Conservation (phyloP, 2,329 filamentous ascomycete species). For the Claviceps fusiformis region DNA sequence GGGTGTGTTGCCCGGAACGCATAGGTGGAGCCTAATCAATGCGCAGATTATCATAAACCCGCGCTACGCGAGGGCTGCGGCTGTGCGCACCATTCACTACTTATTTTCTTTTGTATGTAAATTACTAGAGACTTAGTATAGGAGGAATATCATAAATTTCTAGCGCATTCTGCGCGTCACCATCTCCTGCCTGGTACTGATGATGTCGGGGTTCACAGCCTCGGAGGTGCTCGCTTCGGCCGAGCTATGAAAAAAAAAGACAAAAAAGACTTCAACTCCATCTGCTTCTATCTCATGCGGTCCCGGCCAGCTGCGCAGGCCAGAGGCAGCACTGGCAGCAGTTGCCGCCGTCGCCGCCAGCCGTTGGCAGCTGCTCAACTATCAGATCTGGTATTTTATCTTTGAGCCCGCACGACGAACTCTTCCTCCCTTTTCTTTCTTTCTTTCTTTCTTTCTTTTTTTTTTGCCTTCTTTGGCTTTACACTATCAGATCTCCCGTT, state of each 20-base stretch:
- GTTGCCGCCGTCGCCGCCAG: not conserved
- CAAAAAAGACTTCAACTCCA: not conserved
- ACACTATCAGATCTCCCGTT: not conserved
- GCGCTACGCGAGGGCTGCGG: too few relatives aligned
- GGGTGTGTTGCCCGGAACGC: too few relatives aligned
- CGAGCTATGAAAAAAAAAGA: not conserved
- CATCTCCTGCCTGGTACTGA: not conserved
- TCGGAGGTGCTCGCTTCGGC: not conserved
- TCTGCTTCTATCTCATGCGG: not conserved
- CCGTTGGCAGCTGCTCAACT: not conserved
- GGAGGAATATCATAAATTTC: too few relatives aligned
- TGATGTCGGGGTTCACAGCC: not conserved
- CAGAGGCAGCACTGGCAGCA: not conserved
- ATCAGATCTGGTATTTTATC: too few relatives aligned
- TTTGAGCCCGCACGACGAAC: not conserved
- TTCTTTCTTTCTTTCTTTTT: too few relatives aligned
- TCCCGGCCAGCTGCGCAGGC: not conserved
- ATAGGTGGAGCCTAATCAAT: too few relatives aligned
- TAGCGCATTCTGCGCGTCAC: too few relatives aligned
- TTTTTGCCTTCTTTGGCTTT: not conserved
- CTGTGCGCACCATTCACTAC: too few relatives aligned
- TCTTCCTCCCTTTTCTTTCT: not conserved
- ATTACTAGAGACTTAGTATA: too few relatives aligned
- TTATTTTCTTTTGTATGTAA: too few relatives aligned
- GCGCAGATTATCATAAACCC: too few relatives aligned